These are phyloP conservation scores for Leptographium wingfieldii DNA, from an alignment of 2,329 filamentous ascomycete species.

Conservation along the genomic window DNA sequence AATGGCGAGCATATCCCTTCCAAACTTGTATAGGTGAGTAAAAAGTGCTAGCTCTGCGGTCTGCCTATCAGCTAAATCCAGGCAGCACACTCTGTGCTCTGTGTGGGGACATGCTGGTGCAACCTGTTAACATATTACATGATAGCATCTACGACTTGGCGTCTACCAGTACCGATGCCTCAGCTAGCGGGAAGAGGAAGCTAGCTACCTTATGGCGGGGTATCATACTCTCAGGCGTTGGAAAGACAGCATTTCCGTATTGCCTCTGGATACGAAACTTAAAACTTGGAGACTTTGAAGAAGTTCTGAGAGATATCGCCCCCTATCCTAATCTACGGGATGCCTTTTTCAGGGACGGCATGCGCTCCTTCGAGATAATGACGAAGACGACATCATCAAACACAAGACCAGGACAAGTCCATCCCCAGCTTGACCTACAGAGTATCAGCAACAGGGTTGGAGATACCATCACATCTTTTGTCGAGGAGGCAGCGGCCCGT, in stretches of 20 bases:
- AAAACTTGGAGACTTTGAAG: constrained; percentile 47
- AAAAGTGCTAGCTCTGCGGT: too few species aligned
- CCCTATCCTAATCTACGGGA: constrained; percentile 17
- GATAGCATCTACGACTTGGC: constrained; percentile 34
- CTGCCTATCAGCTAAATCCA: too few species aligned
- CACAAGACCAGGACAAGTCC: constrained; percentile 11
- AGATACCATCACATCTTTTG: constrained; percentile 41
- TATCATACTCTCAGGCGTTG: constrained; percentile 52
- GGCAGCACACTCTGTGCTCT: too few species aligned
- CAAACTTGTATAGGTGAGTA: constrained; percentile 47
- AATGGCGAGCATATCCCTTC: constrained; percentile 45
- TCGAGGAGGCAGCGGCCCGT: constrained; percentile 23
- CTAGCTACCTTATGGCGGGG: constrained; percentile 57
- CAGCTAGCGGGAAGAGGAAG: constrained; percentile 27
- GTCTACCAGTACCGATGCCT: constrained; percentile 28
- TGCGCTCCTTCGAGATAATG: constrained; percentile 22
- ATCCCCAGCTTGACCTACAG: constrained; percentile 20
- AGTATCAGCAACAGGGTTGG: constrained; percentile 35
- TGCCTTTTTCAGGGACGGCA: constrained; percentile 27
- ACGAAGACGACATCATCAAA: constrained; percentile 6
- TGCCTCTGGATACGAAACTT: constrained; percentile 53
- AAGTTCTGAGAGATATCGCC: constrained; percentile 42
- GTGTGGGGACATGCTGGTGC: too few species aligned
- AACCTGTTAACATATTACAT: background rate
- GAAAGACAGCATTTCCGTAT: constrained; percentile 53